Evolutionary conservation across 305 asterid species (phyloP).

Genomic region (Fraxinus xanthoxyloides): DNA sequence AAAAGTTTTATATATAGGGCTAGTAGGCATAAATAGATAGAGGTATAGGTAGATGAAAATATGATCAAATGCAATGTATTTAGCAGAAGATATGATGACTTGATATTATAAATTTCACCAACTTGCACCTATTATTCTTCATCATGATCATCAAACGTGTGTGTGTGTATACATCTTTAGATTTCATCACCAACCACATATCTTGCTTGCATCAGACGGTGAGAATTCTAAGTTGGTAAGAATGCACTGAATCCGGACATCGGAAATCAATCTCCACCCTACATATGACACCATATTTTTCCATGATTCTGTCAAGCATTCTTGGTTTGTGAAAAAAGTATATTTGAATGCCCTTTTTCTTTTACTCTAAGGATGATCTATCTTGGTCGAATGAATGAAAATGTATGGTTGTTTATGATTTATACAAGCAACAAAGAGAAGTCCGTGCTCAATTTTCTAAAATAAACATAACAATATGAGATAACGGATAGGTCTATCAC

Average conservation of each 20-base stretch:
- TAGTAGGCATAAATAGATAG: constrained; percentile 8
- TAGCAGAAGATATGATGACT: constrained; percentile 7
- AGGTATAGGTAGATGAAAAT: not conserved
- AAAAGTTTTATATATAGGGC: not conserved
- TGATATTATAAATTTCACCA: constrained; percentile 13
- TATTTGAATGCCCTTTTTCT: not conserved
- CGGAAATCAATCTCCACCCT: not conserved
- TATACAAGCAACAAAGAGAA: not conserved
- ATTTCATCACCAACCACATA: constrained; percentile 19
- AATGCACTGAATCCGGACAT: not conserved
- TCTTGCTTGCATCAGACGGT: not conserved
- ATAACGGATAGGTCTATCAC: not conserved
- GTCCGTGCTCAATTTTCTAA: not conserved
- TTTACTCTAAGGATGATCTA: not conserved
- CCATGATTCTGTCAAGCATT: constrained; percentile 10
- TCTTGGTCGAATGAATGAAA: not conserved
- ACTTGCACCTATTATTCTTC: constrained; percentile 24
- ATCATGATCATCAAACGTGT: not conserved
- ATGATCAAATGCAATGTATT: constrained; percentile 40
- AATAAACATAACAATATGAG: not conserved
- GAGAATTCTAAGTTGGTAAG: not conserved
- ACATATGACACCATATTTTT: not conserved
- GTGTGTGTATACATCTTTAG: not conserved
- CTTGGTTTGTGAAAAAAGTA: constrained; percentile 2
- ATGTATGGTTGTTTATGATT: not conserved